Conservation (phyloP, 805 yeast species). For the Lipomyces chichibuensis region DNA sequence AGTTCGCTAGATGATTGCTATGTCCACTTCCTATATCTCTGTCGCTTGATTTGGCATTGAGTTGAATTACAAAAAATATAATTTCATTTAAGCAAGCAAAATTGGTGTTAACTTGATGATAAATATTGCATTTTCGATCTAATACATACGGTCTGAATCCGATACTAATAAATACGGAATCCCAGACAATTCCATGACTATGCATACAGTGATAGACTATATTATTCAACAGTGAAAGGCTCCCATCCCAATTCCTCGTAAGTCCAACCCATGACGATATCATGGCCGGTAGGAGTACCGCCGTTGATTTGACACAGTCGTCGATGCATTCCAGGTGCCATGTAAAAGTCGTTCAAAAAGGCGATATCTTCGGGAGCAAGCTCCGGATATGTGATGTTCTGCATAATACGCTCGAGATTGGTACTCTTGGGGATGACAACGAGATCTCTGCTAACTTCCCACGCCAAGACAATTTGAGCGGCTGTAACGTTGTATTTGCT, state of each 20-base stretch:
- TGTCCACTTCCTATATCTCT: too few relatives aligned
- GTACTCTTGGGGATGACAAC: slow-evolving; percentile 84
- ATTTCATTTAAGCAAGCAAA: too few relatives aligned
- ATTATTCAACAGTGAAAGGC: slow-evolving; percentile 7
- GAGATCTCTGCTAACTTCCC: slow-evolving; percentile 78
- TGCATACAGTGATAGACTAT: slow-evolving; percentile 16
- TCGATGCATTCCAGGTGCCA: slow-evolving; percentile 23
- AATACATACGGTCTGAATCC: background rate
- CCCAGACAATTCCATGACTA: background rate
- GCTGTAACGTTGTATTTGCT: slow-evolving; percentile 56
- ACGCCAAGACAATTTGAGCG: slow-evolving; percentile 70
- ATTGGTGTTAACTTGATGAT: too few relatives aligned
- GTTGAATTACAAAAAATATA: too few relatives aligned
- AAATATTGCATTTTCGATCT: too few relatives aligned
- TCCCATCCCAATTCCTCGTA: slow-evolving; percentile 32
- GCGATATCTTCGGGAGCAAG: slow-evolving; percentile 16
- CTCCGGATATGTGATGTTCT: slow-evolving; percentile 47
- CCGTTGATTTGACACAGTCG: slow-evolving; percentile 21
- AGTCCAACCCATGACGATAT: slow-evolving; percentile 31
- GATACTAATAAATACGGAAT: background rate
- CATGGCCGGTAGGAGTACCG: slow-evolving; percentile 17
- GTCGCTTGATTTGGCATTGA: too few relatives aligned
- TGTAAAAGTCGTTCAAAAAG: slow-evolving; percentile 16
- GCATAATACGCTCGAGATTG: slow-evolving; percentile 61
- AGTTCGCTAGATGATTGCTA: too few relatives aligned